phyloP scores from a whole-genome alignment of 345 rosid genomes.

The Jatropha curcas region DNA sequence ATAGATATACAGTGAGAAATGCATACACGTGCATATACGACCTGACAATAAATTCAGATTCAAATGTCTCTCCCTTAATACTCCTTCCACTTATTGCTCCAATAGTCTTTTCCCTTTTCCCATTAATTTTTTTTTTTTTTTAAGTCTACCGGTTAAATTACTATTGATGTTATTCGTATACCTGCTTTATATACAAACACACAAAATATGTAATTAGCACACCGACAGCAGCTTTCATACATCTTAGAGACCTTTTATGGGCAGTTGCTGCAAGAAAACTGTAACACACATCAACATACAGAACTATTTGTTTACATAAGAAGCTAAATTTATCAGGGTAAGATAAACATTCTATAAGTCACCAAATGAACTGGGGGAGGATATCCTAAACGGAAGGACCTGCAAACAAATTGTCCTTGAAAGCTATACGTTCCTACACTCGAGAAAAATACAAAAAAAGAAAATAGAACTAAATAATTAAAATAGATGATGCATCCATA shows the following conservation, averaged over 20 bases:
- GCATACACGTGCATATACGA: too few species aligned
- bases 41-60: too few species aligned
- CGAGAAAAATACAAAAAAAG: background rate
- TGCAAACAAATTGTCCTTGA: slow-evolving; percentile 18
- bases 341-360: background rate
- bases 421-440: slow-evolving; percentile 14
- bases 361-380: background rate
- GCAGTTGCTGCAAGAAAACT: background rate
- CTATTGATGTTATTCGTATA: too few species aligned
- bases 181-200: too few species aligned
- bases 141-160: too few species aligned
- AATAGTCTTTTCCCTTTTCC: too few species aligned
- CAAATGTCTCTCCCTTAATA: too few species aligned
- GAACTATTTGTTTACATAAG: background rate
- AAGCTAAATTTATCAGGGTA: background rate
- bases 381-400: background rate
- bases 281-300: background rate
- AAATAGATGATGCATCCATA: slow-evolving; percentile 13
- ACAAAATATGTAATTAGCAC: too few species aligned
- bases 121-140: too few species aligned
- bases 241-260: background rate
- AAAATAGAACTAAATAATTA: background rate
- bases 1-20: too few species aligned
- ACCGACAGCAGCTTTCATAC: too few species aligned
- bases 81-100: too few species aligned